These are phyloP conservation scores for Cytospora mali DNA, from an alignment of 2,329 filamentous ascomycete species.

Conservation along the genomic window DNA sequence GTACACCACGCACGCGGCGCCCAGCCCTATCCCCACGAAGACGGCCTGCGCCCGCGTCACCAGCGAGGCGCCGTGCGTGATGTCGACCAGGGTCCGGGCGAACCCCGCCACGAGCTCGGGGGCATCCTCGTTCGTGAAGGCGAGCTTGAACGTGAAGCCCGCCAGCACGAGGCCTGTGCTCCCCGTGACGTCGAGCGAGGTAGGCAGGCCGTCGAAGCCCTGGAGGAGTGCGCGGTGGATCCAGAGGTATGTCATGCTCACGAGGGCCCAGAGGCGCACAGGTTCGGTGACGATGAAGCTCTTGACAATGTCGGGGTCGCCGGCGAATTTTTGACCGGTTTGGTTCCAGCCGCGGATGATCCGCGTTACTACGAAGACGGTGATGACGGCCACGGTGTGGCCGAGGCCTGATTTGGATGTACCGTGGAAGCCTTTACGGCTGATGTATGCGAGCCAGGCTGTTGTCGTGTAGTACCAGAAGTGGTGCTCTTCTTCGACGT, in stretches of 20 bases:
- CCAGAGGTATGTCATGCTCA: conserved; percentile 69
- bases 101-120: conserved; percentile 72
- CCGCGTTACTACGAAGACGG: conserved; percentile 64
- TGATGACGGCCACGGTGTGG: conserved; percentile 37
- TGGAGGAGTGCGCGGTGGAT: conserved; percentile 51
- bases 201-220: conserved; percentile 46
- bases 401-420: conserved; percentile 34
- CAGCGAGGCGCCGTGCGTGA: conserved; percentile 48
- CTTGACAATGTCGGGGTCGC: conserved; percentile 84
- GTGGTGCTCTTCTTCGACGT: conserved; percentile 97
- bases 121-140: conserved; percentile 84
- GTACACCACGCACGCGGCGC: conserved; percentile 44
- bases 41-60: conserved; percentile 53
- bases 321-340: conserved; percentile 93
- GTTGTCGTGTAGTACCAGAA: conserved; percentile 95
- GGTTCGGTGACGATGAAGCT: conserved; percentile 66
- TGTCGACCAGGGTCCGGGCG: conserved; percentile 43
- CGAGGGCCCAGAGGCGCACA: conserved; percentile 71
- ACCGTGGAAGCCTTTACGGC: conserved; percentile 46
- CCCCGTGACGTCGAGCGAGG: conserved; percentile 44
- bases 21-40: conserved; percentile 50
- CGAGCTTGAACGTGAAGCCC: conserved; percentile 83
- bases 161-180: conserved; percentile 48
- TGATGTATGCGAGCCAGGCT: conserved; percentile 65
- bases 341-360: conserved; percentile 87